Evolutionary conservation across 768 basidiomycete genomes (phyloP).

Genomic region (Cubamyces sp.): DNA sequence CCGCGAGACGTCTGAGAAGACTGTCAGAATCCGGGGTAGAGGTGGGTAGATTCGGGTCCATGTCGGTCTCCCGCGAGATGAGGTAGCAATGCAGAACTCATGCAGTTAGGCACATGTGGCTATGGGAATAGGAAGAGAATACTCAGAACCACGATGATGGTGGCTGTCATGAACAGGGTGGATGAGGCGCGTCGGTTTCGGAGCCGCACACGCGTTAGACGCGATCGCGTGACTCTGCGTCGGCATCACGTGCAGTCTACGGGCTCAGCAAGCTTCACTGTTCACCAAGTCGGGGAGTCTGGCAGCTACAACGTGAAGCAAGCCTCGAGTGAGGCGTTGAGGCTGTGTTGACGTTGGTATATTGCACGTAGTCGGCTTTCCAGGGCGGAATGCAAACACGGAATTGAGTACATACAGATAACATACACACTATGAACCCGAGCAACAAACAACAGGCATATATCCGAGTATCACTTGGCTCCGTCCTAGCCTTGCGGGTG

Average conservation of each 20-base stretch:
- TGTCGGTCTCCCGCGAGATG: not conserved
- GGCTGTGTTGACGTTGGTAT: too few relatives aligned
- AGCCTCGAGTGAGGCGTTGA: too few relatives aligned
- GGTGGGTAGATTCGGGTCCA: conserved; percentile 28
- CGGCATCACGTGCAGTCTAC: not conserved
- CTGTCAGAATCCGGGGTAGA: conserved; percentile 68
- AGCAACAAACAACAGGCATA: too few relatives aligned
- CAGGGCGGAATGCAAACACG: too few relatives aligned
- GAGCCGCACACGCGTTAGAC: not conserved
- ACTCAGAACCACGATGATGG: not conserved
- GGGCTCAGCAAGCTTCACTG: too few relatives aligned
- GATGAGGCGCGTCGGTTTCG: not conserved
- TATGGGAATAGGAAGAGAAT: too few relatives aligned
- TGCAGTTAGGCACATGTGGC: not conserved
- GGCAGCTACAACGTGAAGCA: too few relatives aligned
- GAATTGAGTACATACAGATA: too few relatives aligned
- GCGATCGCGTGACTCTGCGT: conserved; percentile 2
- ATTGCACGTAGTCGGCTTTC: too few relatives aligned
- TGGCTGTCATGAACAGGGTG: not conserved
- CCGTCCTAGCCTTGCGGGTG: not conserved
- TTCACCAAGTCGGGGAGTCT: not conserved
- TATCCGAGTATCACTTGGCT: too few relatives aligned
- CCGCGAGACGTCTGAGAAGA: conserved; percentile 79
- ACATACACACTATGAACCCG: too few relatives aligned
- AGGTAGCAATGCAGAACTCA: not conserved